A percentile compares a stretch with the other conserved stretches of the same genome.
Conservation (phyloP, 164 flowering plant genomes). For the Aristolochia contorta region DNA sequence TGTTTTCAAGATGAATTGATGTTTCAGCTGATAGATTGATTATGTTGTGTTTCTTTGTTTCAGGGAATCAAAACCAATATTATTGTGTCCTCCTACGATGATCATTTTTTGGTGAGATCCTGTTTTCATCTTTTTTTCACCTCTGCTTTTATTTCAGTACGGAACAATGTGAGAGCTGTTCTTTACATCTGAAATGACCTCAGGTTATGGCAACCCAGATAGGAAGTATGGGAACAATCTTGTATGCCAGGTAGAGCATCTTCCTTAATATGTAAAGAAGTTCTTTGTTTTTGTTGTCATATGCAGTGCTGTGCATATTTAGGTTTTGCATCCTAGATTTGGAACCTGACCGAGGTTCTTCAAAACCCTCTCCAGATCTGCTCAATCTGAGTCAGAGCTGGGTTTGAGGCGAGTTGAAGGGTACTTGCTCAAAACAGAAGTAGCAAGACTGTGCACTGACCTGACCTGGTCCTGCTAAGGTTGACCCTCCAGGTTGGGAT, state of each 20-base stretch:
- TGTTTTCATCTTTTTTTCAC: not conserved
- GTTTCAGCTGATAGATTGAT: too few relatives aligned
- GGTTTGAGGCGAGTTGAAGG: too few relatives aligned
- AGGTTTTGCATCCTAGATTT: too few relatives aligned
- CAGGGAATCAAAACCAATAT: conserved; percentile 68
- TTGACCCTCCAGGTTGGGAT: too few relatives aligned
- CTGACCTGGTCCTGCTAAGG: too few relatives aligned
- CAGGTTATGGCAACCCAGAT: conserved; percentile 86
- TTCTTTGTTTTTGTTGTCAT: not conserved
- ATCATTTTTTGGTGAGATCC: conserved; percentile 61
- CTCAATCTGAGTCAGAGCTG: too few relatives aligned
- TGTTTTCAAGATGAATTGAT: too few relatives aligned
- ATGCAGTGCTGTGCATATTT: too few relatives aligned
- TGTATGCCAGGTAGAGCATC: conserved; percentile 64
- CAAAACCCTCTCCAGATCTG: too few relatives aligned
- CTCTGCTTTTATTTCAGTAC: not conserved
- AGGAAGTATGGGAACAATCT: conserved; percentile 83
- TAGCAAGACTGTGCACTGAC: too few relatives aligned
- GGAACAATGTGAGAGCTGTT: not conserved
- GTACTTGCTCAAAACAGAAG: too few relatives aligned
- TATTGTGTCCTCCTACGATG: conserved; percentile 62
- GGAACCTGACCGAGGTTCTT: too few relatives aligned
- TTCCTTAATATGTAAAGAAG: not conserved
- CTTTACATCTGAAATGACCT: conserved; percentile 8
- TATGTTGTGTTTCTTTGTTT: not conserved